Conservation (phyloP, 1,139 yeast genomes). For the Candida sojae region DNA sequence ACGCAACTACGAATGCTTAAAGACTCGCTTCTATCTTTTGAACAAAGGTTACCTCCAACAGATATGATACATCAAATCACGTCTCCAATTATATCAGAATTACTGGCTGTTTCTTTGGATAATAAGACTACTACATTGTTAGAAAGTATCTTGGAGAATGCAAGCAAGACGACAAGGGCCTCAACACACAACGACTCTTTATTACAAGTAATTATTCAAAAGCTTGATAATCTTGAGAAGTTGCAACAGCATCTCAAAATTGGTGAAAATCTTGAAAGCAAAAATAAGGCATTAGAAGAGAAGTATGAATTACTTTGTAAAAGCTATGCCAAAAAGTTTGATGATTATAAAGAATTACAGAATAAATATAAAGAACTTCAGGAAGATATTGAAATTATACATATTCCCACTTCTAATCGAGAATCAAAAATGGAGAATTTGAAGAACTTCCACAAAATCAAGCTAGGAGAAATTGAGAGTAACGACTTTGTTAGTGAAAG, state of each 20-base stretch:
- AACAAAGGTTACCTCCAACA: slow-evolving; percentile 15
- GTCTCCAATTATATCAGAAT: slow-evolving; percentile 28
- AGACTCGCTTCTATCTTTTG: background rate
- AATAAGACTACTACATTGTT: slow-evolving; percentile 19
- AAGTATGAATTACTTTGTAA: slow-evolving; percentile 24
- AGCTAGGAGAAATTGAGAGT: slow-evolving; percentile 22
- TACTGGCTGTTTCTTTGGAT: slow-evolving; percentile 26
- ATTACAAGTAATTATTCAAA: background rate
- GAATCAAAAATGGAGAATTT: slow-evolving; percentile 23
- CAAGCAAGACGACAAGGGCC: slow-evolving; percentile 7
- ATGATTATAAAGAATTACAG: slow-evolving; percentile 24
- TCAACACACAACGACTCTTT: background rate
- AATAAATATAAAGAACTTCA: slow-evolving; percentile 25
- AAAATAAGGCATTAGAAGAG: slow-evolving; percentile 14
- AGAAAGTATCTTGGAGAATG: slow-evolving; percentile 18
- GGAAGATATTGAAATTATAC: slow-evolving; percentile 9
- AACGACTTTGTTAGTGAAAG: slow-evolving; percentile 6
- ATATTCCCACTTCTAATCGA: slow-evolving; percentile 4
- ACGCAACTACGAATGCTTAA: background rate
- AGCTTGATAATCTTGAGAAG: background rate
- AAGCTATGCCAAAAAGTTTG: slow-evolving; percentile 28
- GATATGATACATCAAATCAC: slow-evolving; percentile 21
- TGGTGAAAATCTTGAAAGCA: slow-evolving; percentile 6
- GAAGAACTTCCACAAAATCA: slow-evolving; percentile 31
- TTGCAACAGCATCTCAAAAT: background rate